Conservation (phyloP, 2,329 filamentous ascomycete species). For the Huntiella savannae region DNA sequence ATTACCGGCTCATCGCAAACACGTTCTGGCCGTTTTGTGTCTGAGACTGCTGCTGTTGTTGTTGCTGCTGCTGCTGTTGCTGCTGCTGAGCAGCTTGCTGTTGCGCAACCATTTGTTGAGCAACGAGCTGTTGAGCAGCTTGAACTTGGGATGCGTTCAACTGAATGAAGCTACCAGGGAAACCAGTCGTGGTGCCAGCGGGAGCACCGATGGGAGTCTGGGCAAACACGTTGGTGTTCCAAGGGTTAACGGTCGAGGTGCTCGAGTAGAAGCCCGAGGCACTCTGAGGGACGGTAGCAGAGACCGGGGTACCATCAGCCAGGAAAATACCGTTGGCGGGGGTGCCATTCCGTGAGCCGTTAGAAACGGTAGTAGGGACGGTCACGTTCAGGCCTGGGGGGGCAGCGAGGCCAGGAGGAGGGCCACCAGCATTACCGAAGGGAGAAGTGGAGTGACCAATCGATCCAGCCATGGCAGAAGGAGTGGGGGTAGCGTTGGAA, state of each 20-base stretch:
- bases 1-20: slow-evolving; percentile 18
- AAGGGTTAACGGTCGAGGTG: slow-evolving; percentile 7
- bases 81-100: neutral
- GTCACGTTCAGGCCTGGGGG: slow-evolving; percentile 40
- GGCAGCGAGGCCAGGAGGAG: slow-evolving; percentile 61
- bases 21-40: neutral
- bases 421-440: slow-evolving; percentile 53
- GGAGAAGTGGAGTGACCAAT: slow-evolving; percentile 29
- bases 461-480: slow-evolving; percentile 20
- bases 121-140: neutral
- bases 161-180: slow-evolving; percentile 1
- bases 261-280: slow-evolving; percentile 6
- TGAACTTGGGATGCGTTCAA: neutral
- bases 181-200: neutral
- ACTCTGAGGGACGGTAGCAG: slow-evolving; percentile 4
- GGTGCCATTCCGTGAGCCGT: slow-evolving; percentile 12
- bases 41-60: neutral
- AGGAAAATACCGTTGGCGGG: neutral
- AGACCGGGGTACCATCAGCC: slow-evolving; percentile 1
- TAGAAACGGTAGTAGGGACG: slow-evolving; percentile 14
- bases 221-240: slow-evolving; percentile 7
- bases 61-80: neutral
- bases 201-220: slow-evolving; percentile 1
- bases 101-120: neutral
- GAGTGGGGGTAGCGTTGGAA: slow-evolving; percentile 22